Conservation (phyloP, 371 early-diverging fungal genomes). For the Mortierella sp. region DNA sequence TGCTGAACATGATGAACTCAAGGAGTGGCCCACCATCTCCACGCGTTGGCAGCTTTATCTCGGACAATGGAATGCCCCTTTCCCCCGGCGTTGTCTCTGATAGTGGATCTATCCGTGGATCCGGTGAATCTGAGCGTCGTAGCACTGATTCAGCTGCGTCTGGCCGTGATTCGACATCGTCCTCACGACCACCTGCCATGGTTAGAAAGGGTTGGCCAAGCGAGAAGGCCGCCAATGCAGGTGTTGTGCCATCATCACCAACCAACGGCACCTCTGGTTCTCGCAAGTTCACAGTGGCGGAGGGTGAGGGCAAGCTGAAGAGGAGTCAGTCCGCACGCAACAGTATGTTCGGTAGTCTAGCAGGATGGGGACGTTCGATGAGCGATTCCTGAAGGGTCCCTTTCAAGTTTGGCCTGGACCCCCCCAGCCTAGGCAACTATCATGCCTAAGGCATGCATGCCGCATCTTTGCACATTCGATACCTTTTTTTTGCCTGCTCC, state of each 20-base stretch:
- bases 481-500: no score
- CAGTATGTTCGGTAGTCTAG: conserved; percentile 47
- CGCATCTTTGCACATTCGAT: no score
- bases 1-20: conserved; percentile 36
- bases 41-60: no score
- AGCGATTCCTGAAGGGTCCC: no score
- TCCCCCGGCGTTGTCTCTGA: no score
- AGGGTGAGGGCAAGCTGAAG: conserved; percentile 31
- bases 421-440: no score
- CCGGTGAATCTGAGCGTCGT: no score
- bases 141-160: conserved; percentile 35
- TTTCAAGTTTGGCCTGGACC: no score
- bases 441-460: no score
- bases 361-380: no score
- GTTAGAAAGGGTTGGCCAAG: conserved; percentile 55
- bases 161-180: conserved; percentile 41
- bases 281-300: conserved; percentile 50
- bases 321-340: conserved; percentile 32
- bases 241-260: conserved; percentile 47
- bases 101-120: no score
- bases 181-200: conserved; percentile 37
- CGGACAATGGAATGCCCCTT: no score
- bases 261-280: conserved; percentile 37
- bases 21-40: conserved; percentile 46
- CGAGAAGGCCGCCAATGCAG: conserved; percentile 52